These are phyloP conservation scores for Mucuna pruriens DNA, from an alignment of 306 rosid genomes.

Conservation along the genomic window DNA sequence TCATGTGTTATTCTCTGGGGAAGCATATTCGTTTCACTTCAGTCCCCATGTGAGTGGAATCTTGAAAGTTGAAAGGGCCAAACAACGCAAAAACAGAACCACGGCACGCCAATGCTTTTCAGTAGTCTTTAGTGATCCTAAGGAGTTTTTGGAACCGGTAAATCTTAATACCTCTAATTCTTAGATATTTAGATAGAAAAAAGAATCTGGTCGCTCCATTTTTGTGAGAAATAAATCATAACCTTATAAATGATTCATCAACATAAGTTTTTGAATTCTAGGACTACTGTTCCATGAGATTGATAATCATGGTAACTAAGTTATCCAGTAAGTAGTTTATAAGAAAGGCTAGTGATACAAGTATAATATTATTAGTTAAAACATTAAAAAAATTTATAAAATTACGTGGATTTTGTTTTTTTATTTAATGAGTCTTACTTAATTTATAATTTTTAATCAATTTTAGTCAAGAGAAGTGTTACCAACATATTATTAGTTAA, in stretches of 20 bases:
- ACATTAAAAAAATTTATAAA: no score
- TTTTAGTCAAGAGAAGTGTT: no score
- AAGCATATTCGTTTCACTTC: conserved; percentile 5
- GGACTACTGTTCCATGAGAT: no score
- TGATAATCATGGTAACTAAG: no score
- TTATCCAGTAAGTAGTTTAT: no score
- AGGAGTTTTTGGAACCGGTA: neutral
- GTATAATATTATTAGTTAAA: no score
- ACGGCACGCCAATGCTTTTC: neutral
- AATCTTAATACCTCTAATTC: neutral
- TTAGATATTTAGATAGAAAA: conserved; percentile 9
- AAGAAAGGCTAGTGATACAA: no score
- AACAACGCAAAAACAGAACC: neutral
- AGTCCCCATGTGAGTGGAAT: conserved; percentile 29
- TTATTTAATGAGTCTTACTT: no score
- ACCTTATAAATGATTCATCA: neutral
- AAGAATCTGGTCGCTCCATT: neutral
- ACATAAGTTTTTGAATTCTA: no score
- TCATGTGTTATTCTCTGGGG: neutral
- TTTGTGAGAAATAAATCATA: neutral
- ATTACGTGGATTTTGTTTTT: no score
- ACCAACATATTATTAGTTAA: no score
- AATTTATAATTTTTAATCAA: no score
- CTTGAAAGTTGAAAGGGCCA: neutral
- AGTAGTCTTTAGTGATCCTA: neutral